Base-by-base conservation (phyloP, 768 basidiomycete species). In the Sporobolomyces pararoseus region DNA sequence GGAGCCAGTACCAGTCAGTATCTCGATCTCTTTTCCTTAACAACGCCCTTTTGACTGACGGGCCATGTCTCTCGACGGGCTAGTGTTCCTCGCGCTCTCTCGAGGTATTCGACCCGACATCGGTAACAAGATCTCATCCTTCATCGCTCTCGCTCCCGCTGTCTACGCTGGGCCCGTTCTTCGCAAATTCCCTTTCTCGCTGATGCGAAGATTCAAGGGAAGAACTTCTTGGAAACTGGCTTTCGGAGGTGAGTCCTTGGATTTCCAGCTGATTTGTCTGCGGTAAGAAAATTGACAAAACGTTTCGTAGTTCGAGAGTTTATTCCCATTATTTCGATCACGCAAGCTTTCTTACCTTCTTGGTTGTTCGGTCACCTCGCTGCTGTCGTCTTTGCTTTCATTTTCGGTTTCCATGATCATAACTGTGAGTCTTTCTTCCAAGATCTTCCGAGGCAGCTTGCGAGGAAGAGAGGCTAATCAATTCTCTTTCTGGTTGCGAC, bases 101-200 rank as follows among this genome's bases (percentile, higher is more conserved):
- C 72, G 79, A 7, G 82, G 82, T 31, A 81, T 82, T 77, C 79
- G 81, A 19, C 82, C 82, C 2, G 80, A 81, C 31, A 70, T 83
- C 16, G 82, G 82, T 39, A 77, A 78, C 51, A 81, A 80, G 74
- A 60, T 83, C 21, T 80, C 80, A 12, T 76, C 77, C 61, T 83
- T 83, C 71, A 78, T 82, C 68, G 82, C 82, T 7, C 79, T 83
- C 42, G 82, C 81, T 0, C 82, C 82, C 0, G 82, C 82, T 4
- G 82, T 83, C 1, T 83, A 82, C 71, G 82, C 82, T 3, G 82
- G 82, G 0, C 82, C 81, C 2, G 72, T 82, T 55, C 81, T 82
- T 0, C 77, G 78, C 44, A 79, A 80, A 0, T 82, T 82, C 76
- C 82, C 82, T 2, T 83, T 83, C 71, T 80, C 79, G 6, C 69